A percentile compares a stretch with the other conserved stretches of the same genome.
These are phyloP conservation scores for Candida sonorensis DNA, from an alignment of 805 yeast species.

Conservation along the genomic window DNA sequence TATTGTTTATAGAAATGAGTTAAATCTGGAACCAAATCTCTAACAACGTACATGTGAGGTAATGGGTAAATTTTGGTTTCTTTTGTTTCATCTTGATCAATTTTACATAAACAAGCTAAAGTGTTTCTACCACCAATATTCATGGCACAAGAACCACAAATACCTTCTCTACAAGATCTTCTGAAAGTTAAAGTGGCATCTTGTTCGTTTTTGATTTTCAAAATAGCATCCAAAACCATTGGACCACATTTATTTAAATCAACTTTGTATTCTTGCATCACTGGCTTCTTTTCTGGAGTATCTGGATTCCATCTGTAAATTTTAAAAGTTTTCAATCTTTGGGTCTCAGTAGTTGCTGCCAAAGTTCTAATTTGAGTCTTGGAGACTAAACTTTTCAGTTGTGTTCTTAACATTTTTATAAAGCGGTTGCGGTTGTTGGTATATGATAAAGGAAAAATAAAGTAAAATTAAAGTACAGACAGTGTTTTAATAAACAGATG, in stretches of 20 bases:
- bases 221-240: slow-evolving; percentile 91
- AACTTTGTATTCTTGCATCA: slow-evolving; percentile 72
- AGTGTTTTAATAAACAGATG: too few relatives aligned
- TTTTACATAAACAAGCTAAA: slow-evolving; percentile 91
- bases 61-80: slow-evolving; percentile 88
- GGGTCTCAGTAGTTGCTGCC: slow-evolving; percentile 51
- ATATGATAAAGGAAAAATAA: neutral
- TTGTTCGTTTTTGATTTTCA: slow-evolving; percentile 94
- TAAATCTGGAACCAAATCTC: slow-evolving; percentile 96
- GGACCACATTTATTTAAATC: slow-evolving; percentile 94
- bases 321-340: slow-evolving; percentile 74
- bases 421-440: too few relatives aligned
- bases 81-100: slow-evolving; percentile 71
- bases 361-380: slow-evolving; percentile 22
- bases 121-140: slow-evolving; percentile 98
- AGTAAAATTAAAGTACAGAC: too few relatives aligned
- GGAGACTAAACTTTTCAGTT: slow-evolving; percentile 5
- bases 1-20: slow-evolving; percentile 98
- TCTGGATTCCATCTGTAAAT: slow-evolving; percentile 99
- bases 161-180: slow-evolving; percentile 98
- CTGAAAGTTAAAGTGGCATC: slow-evolving; percentile 94
- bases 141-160: slow-evolving; percentile 99
- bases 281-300: slow-evolving; percentile 87
- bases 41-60: slow-evolving; percentile 97
- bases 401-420: slow-evolving; percentile 8